Base-by-base conservation (phyloP, 495 filamentous ascomycete genomes). In the Penicillium salamii region DNA sequence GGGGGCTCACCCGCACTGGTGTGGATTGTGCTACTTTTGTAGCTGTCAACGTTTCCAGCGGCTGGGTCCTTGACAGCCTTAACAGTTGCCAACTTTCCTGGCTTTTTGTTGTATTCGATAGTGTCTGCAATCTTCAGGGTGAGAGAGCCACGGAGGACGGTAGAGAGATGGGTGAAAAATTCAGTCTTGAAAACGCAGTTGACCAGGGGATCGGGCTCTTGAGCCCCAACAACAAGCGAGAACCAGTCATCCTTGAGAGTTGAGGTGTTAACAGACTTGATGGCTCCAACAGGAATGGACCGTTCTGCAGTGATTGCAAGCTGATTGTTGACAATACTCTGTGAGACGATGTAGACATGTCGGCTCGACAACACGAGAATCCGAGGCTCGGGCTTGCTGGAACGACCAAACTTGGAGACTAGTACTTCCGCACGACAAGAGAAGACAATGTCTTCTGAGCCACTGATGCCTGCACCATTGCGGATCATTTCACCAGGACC, bases 51-150 rank as follows among this genome's bases (percentile, higher is more conserved):
- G 41, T 80, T 66, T 20, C 75, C 68, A n/a, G 83, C 75, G 11
- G 76, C 77, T 5, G 88, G 81, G 61, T 99, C 95, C 68, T 95
- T 96, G 50, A 96, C 60, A 2, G 84, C 87, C 76, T 97, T 97
- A 54, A 99, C 84, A 2, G 79, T 58, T 35, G 89, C 83, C 59
- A 88, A 78, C 75, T 99, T 99, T 28, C 90, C 90, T 3, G 95
- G 95, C 72, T 99, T 99, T 80, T 97, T 99, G 60, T 91, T 90
- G 67, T 93, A 99, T 63, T 97, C 90, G 62, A 99, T 91, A 1
- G 76, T 58, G 13, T 91, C 84, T 13, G 73, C 81, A 49, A 98
- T 88, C 74, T 87, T 89, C 47, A 98, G 65, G 61, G 87, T 88
- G 59, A 93, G 75, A 7, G 86, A 81, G 9, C 87, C 91, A 0